These are phyloP conservation scores for Byssoonygena ceratinophila DNA, from an alignment of 2,329 filamentous ascomycete genomes.

Conservation along the genomic window DNA sequence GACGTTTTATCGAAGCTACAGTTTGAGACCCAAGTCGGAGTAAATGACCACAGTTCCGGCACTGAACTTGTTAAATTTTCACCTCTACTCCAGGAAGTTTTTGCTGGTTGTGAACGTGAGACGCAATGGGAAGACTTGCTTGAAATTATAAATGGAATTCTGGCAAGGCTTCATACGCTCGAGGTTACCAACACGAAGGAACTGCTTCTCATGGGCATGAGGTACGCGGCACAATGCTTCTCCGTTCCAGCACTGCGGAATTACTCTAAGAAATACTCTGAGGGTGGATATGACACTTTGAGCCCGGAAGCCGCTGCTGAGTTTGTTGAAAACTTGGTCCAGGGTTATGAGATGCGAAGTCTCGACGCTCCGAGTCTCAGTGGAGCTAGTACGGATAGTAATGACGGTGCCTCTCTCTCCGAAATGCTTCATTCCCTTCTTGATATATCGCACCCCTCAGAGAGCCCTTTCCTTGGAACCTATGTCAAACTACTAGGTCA, in stretches of 20 bases:
- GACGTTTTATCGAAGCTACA: slow-evolving; percentile 10
- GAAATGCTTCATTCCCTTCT: slow-evolving; percentile 7
- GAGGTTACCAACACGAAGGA: slow-evolving; percentile 11
- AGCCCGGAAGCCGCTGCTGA: slow-evolving; percentile 11
- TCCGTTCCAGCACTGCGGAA: slow-evolving; percentile 23
- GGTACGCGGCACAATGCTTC: slow-evolving; percentile 25
- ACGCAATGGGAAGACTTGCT: slow-evolving; percentile 26
- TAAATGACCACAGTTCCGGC: slow-evolving; percentile 3
- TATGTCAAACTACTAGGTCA: slow-evolving; percentile 15
- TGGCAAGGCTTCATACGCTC: slow-evolving; percentile 22
- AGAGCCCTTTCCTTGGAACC: slow-evolving; percentile 1
- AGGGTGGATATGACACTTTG: slow-evolving; percentile 9
- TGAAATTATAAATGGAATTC: slow-evolving; percentile 24
- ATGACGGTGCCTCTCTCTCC: background rate
- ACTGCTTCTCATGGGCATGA: slow-evolving; percentile 22
- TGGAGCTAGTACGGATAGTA: slow-evolving; percentile 9
- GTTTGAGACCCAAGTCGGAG: slow-evolving; percentile 4
- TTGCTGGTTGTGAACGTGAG: slow-evolving; percentile 21
- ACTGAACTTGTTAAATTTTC: background rate
- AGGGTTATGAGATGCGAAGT: slow-evolving; percentile 2
- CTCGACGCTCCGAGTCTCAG: slow-evolving; percentile 10
- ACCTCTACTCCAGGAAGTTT: slow-evolving; percentile 16
- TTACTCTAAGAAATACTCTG: slow-evolving; percentile 20
- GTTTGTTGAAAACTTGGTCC: slow-evolving; percentile 20
- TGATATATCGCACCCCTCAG: slow-evolving; percentile 7